Conservation (phyloP, 768 basidiomycete genomes). For the Steccherinum ochraceum region DNA sequence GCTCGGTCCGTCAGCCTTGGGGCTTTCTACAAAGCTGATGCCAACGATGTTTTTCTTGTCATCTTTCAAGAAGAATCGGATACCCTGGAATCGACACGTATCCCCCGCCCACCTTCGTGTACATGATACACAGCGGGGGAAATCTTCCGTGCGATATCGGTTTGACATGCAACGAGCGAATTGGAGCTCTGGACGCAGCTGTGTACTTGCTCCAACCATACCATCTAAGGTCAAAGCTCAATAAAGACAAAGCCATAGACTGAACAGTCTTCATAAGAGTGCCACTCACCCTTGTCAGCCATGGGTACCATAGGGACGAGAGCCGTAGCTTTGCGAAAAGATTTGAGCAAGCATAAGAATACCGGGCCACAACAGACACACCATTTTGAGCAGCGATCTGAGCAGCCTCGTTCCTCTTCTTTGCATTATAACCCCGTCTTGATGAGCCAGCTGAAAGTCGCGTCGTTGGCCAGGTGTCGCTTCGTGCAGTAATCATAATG, state of each 20-base stretch:
- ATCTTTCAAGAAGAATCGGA: conserved; percentile 71
- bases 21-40: conserved; percentile 64
- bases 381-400: conserved; percentile 61
- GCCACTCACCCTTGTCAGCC: conserved; percentile 40
- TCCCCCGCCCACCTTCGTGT: conserved; percentile 85
- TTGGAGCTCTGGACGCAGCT: conserved; percentile 60
- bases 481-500: too few relatives aligned
- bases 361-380: conserved; percentile 22
- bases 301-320: conserved; percentile 8
- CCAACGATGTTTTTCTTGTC: conserved; percentile 50
- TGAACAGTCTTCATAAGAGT: conserved; percentile 20
- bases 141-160: conserved; percentile 62
- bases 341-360: neutral
- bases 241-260: neutral
- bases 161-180: conserved; percentile 83
- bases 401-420: conserved; percentile 68
- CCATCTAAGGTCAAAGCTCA: neutral
- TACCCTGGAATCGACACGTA: conserved; percentile 82
- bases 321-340: neutral
- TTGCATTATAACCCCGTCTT: conserved; percentile 63
- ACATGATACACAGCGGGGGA: conserved; percentile 79
- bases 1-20: conserved; percentile 47
- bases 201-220: neutral
- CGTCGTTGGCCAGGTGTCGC: too few relatives aligned
- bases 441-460: conserved; percentile 28